Conservation (phyloP, 345 rosid genomes). For the Bretschneidera sinensis region DNA sequence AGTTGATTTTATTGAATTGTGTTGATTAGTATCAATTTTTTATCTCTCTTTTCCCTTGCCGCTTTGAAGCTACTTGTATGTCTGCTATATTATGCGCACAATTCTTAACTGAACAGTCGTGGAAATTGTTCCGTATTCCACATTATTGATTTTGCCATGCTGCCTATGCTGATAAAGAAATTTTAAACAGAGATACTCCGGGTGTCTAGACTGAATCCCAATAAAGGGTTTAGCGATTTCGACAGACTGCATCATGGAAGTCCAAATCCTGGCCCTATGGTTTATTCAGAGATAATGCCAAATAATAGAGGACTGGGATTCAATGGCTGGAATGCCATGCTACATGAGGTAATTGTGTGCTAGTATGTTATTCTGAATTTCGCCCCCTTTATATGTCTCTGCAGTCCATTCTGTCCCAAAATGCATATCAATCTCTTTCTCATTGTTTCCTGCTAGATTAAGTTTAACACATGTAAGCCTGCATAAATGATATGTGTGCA, state of each 20-base stretch:
- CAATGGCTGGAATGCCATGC: constrained; percentile 56
- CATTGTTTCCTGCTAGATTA: neutral
- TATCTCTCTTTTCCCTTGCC: too few species aligned
- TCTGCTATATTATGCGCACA: neutral
- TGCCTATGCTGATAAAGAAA: neutral
- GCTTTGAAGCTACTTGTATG: neutral
- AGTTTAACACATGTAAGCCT: too few species aligned
- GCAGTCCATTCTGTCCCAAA: too few species aligned
- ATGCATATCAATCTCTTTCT: neutral
- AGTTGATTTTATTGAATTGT: neutral
- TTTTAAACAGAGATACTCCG: constrained; percentile 54
- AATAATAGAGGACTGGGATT: constrained; percentile 51
- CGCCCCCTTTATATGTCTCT: too few species aligned
- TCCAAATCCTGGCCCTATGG: constrained; percentile 61
- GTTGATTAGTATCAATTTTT: too few species aligned
- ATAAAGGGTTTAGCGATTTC: constrained; percentile 60
- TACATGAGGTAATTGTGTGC: constrained; percentile 42
- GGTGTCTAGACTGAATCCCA: constrained; percentile 65
- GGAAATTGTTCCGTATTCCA: neutral
- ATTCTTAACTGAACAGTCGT: too few species aligned
- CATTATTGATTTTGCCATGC: too few species aligned
- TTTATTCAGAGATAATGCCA: constrained; percentile 62
- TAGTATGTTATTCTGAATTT: neutral
- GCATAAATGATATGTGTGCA: too few species aligned
- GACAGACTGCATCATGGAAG: constrained; percentile 70